phyloP scores from a whole-genome alignment of 257 asterid species.

The Eustoma russellianum region DNA sequence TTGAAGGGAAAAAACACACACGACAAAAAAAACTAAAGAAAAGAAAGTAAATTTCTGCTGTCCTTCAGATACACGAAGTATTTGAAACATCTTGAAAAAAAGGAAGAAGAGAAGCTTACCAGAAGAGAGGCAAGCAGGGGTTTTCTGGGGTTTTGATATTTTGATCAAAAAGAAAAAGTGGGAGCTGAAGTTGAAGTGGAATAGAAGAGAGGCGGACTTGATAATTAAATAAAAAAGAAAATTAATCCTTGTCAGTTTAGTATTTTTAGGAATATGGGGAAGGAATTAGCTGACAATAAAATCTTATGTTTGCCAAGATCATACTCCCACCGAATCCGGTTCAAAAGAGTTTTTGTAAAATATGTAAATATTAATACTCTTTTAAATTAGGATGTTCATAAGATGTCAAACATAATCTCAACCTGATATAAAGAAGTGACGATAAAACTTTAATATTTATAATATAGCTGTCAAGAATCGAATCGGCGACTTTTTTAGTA shows the following conservation, averaged over 20 bases:
- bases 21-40: too few species aligned
- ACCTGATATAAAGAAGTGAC: too few species aligned
- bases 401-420: too few species aligned
- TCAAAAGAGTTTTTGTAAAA: too few species aligned
- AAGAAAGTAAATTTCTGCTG: not conserved
- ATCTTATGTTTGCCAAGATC: not conserved
- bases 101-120: not conserved
- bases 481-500: too few species aligned
- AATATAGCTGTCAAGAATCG: too few species aligned
- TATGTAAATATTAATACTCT: too few species aligned
- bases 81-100: not conserved
- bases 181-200: slow-evolving; percentile 6
- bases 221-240: too few species aligned
- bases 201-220: slow-evolving; percentile 6
- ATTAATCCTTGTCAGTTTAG: not conserved
- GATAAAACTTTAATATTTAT: too few species aligned
- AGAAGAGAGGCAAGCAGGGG: not conserved
- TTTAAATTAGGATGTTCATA: too few species aligned
- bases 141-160: not conserved
- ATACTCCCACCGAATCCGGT: too few species aligned
- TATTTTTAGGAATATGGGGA: slow-evolving; percentile 4
- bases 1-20: too few species aligned
- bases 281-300: slow-evolving; percentile 13
- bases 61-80: not conserved
- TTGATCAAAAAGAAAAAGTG: not conserved